Conservation (phyloP, 768 basidiomycete genomes). For the Xerocomellus chrysenteron region DNA sequence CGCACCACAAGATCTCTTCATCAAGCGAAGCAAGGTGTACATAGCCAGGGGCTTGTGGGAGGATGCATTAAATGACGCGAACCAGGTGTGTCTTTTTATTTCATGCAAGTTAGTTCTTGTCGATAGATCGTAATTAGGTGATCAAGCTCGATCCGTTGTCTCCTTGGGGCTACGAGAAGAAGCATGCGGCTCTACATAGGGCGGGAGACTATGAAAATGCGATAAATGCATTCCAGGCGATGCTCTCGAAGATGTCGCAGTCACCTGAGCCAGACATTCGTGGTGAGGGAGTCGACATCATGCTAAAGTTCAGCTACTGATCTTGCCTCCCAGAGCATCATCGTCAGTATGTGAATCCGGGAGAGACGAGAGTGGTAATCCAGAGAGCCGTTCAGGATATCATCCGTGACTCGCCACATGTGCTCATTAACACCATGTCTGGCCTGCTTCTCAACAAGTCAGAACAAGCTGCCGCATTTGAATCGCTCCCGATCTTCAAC, state of each 20-base stretch:
- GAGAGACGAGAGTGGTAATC: too few relatives aligned
- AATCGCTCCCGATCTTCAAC: neutral
- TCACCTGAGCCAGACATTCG: neutral
- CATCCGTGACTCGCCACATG: neutral
- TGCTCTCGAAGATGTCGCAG: neutral
- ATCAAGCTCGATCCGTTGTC: neutral
- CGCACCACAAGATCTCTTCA: neutral
- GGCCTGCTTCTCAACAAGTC: neutral
- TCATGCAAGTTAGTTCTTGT: neutral
- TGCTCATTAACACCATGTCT: neutral
- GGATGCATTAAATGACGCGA: neutral
- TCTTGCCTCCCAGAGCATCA: too few relatives aligned
- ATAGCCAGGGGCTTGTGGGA: neutral
- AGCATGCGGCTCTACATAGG: neutral
- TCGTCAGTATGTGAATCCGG: too few relatives aligned
- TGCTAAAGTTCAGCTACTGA: too few relatives aligned
- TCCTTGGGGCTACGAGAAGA: neutral
- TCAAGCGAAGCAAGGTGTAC: neutral
- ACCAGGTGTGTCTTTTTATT: neutral
- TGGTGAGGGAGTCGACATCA: neutral
- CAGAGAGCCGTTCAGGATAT: neutral
- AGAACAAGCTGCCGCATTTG: neutral
- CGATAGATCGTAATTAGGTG: neutral
- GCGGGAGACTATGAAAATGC: neutral
- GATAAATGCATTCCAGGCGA: neutral